These are phyloP conservation scores for Penicillium sumatraense DNA, from an alignment of 2,329 filamentous ascomycete species.

Conservation along the genomic window DNA sequence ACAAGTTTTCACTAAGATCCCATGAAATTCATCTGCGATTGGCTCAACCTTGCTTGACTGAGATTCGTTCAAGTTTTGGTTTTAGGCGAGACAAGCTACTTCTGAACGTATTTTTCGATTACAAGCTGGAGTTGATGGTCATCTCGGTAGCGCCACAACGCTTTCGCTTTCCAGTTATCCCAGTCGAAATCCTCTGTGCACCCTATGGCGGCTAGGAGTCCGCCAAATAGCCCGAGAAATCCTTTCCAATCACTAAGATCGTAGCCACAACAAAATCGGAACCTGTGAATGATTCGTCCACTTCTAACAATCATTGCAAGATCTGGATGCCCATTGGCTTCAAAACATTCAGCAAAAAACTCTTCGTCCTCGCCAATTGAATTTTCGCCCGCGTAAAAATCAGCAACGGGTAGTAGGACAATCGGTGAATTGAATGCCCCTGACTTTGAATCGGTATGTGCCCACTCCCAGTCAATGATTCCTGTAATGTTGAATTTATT, in stretches of 20 bases:
- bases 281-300: slow-evolving; percentile 45
- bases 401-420: slow-evolving; percentile 44
- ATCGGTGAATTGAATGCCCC: slow-evolving; percentile 51
- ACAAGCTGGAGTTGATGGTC: slow-evolving; percentile 20
- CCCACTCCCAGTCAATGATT: slow-evolving; percentile 56
- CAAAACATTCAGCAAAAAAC: slow-evolving; percentile 39
- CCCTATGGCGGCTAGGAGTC: slow-evolving; percentile 31
- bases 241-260: slow-evolving; percentile 50
- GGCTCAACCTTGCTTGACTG: no score
- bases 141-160: slow-evolving; percentile 39
- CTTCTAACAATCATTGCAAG: slow-evolving; percentile 44
- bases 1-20: no score
- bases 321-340: slow-evolving; percentile 41
- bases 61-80: no score
- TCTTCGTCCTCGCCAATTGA: slow-evolving; percentile 45
- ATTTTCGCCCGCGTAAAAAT: slow-evolving; percentile 47
- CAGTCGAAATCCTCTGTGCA: slow-evolving; percentile 36
- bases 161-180: slow-evolving; percentile 44
- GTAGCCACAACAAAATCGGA: slow-evolving; percentile 50
- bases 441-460: slow-evolving; percentile 37
- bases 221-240: slow-evolving; percentile 48
- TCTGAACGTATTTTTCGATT: slow-evolving; percentile 1
- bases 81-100: not conserved
- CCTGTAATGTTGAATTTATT: slow-evolving; percentile 53
- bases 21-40: no score